phyloP scores from a whole-genome alignment of 176 grass and related monocot species.

The Hordeum marinum region DNA sequence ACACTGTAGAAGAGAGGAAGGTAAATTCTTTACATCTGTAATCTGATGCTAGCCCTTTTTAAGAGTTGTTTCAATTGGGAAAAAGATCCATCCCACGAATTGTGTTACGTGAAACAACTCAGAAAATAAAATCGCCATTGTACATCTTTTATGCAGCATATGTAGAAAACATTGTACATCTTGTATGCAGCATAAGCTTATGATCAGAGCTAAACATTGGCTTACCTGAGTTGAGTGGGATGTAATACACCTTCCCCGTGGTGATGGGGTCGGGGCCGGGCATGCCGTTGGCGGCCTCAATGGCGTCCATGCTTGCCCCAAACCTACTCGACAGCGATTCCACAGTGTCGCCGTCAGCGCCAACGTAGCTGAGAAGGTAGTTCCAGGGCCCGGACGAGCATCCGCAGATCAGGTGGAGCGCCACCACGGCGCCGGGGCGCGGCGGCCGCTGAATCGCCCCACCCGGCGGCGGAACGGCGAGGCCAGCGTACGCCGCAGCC shows the following conservation, averaged over 20 bases:
- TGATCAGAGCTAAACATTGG: constrained; percentile 3
- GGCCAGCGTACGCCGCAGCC: constrained; percentile 48
- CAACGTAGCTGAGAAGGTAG: constrained; percentile 90
- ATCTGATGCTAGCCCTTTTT: not conserved
- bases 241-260: constrained; percentile 74
- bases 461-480: constrained; percentile 48
- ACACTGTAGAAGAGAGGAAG: not conserved
- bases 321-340: constrained; percentile 88
- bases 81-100: not conserved
- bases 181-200: not conserved
- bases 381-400: constrained; percentile 91
- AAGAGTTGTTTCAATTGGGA: not conserved
- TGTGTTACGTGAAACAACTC: not conserved
- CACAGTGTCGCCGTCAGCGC: constrained; percentile 70
- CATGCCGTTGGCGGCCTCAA: constrained; percentile 90
- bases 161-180: not conserved
- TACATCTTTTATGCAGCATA: not conserved
- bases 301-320: constrained; percentile 94
- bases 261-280: constrained; percentile 49
- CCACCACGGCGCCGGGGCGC: constrained; percentile 59
- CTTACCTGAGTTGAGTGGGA: constrained; percentile 92
- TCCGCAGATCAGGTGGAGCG: constrained; percentile 85
- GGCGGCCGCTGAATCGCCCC: constrained; percentile 42
- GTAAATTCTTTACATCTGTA: not conserved
- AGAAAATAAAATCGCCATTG: not conserved